Percentiles rank a stretch among this genome's conserved stretches.
These are phyloP conservation scores for Auriculariales sp. DNA, from an alignment of 768 basidiomycete species.

Conservation along the genomic window DNA sequence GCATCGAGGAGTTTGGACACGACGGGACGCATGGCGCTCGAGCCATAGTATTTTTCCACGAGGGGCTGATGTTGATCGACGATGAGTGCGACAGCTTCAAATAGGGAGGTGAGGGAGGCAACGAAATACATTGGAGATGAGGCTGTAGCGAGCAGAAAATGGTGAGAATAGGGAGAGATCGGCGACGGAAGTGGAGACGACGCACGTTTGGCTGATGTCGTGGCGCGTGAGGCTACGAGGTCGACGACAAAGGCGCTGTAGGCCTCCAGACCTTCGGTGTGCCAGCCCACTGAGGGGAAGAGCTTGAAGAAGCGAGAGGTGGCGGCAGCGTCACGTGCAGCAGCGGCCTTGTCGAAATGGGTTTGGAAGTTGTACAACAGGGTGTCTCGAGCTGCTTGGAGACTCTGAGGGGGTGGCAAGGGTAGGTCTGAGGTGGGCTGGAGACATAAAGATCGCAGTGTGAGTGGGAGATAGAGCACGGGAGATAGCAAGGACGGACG, in stretches of 20 bases:
- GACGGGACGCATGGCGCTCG: conserved; percentile 72
- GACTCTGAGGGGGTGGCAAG: conserved; percentile 70
- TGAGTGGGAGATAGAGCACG: background rate
- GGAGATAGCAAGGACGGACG: conserved; percentile 30
- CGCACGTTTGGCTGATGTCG: conserved; percentile 70
- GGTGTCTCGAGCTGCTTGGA: conserved; percentile 57
- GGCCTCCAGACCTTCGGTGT: conserved; percentile 76
- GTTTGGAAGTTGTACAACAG: conserved; percentile 63
- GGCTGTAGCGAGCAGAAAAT: conserved; percentile 32
- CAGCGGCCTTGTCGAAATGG: conserved; percentile 75
- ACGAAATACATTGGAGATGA: conserved; percentile 90
- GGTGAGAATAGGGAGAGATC: conserved; percentile 6
- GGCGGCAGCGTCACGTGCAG: conserved; percentile 64
- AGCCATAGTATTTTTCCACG: conserved; percentile 95
- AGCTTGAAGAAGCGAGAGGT: conserved; percentile 94
- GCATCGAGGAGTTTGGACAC: conserved; percentile 66
- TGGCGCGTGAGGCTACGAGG: conserved; percentile 65
- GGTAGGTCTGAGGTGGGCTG: conserved; percentile 88
- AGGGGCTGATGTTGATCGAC: conserved; percentile 96
- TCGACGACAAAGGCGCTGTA: conserved; percentile 91
- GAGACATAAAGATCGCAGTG: conserved; percentile 5
- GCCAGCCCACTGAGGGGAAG: conserved; percentile 92
- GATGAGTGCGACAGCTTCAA: conserved; percentile 90
- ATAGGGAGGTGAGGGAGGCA: conserved; percentile 75
- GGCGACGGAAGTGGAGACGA: conserved; percentile 5